Conservation (phyloP, 331 rosid genomes). For the Rhamnella rubrinervis region DNA sequence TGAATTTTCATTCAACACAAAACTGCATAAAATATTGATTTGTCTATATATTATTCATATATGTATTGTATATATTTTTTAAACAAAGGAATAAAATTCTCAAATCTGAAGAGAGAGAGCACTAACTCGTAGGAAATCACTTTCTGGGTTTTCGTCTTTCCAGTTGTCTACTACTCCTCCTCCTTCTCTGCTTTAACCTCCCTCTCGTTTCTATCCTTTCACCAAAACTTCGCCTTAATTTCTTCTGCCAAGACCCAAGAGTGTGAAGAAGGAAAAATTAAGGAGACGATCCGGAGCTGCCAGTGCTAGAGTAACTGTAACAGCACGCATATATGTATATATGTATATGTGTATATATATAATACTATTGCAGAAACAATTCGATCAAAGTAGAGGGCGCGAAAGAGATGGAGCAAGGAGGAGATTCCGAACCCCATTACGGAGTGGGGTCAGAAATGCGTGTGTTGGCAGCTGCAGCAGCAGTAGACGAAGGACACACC, state of each 20-base stretch:
- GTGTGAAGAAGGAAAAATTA: too few species aligned
- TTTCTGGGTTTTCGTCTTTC: constrained; percentile 37
- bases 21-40: not conserved
- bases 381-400: too few species aligned
- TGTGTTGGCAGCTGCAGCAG: constrained; percentile 9
- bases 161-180: constrained; percentile 38
- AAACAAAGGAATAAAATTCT: constrained; percentile 20
- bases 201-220: not conserved
- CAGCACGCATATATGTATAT: not conserved
- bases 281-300: constrained; percentile 4
- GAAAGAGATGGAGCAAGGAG: constrained; percentile 22
- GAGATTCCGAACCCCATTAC: constrained; percentile 18
- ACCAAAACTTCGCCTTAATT: not conserved
- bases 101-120: constrained; percentile 33
- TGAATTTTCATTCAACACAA: not conserved
- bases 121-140: constrained; percentile 49
- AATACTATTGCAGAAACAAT: too few species aligned
- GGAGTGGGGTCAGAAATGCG: too few species aligned
- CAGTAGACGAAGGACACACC: too few species aligned
- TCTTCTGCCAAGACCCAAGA: not conserved
- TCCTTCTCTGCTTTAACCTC: not conserved
- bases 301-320: not conserved
- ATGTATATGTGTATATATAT: too few species aligned
- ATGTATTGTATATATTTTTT: too few species aligned
- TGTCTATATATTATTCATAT: not conserved